A percentile compares a stretch with the other conserved stretches of the same genome.
Conservation (phyloP, 176 grass and related monocot genomes). For the Oryza rufipogon region DNA sequence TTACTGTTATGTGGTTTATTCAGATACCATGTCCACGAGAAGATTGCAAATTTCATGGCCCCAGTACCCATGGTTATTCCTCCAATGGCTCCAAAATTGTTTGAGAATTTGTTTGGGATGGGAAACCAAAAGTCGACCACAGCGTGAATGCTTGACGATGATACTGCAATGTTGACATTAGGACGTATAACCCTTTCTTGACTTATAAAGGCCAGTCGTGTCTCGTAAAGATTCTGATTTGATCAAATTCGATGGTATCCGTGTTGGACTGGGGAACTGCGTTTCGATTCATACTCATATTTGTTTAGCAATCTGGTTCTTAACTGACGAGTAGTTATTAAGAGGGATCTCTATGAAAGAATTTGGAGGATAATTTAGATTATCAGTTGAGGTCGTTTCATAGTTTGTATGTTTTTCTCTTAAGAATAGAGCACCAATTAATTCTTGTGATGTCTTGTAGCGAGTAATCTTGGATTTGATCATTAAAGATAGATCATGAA, state of each 20-base stretch:
- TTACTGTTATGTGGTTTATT: not conserved
- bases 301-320: too few species aligned
- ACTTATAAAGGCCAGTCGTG: not conserved
- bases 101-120: constrained; percentile 77
- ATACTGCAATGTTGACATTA: not conserved
- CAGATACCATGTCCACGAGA: constrained; percentile 89
- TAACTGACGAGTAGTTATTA: too few species aligned
- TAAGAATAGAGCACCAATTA: too few species aligned
- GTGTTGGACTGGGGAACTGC: not conserved
- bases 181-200: not conserved
- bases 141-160: not conserved
- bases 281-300: not conserved
- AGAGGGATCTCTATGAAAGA: too few species aligned
- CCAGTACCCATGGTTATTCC: constrained; percentile 65
- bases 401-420: too few species aligned
- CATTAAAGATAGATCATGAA: too few species aligned
- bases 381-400: too few species aligned
- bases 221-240: not conserved
- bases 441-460: too few species aligned
- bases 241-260: not conserved
- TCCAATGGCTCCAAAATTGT: constrained; percentile 69
- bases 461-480: too few species aligned
- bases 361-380: too few species aligned
- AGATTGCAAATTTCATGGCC: constrained; percentile 93
- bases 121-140: constrained; percentile 35